Evolutionary conservation across 2,329 filamentous ascomycete species (phyloP), one percentile per base, ranked within the genome.

Genomic region (Cordyceps pruinosa): DNA sequence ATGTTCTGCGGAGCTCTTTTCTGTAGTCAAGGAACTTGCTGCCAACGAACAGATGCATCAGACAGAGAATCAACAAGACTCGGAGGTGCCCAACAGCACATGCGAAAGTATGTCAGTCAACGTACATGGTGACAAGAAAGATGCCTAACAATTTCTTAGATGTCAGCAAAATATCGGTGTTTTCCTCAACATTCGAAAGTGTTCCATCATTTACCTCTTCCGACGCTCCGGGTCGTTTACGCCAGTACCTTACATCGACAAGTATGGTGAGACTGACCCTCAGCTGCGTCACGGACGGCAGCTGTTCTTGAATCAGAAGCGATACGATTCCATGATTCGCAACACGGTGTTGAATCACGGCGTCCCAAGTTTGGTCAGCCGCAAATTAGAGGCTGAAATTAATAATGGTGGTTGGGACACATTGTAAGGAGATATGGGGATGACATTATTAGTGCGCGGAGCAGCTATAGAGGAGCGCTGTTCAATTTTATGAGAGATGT

Each of bases 361-460:
- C 5, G 84, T 99, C 28, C 92, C 92, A 35, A 95, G 89, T 63
- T 85, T 90, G 47, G 96, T 99, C 68, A 89, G 88, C 62, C 81
- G 94, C 63, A 93, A 90, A 72, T 73, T 99, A 63, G 94, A 99
- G 76, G 88, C 90, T 15, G 94, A 99, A 70, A 90, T 97, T 45
- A 99, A 99, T 69, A 97, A 90, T 65, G 94, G 94, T 1, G 94
- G 94, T 0, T 99, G 94, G 94, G 94, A 99, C 75, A 97, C 85
- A 39, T 60, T 73, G 57, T 73, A 64, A 65, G 25, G 25, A 51
- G 28, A n/a, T 21, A 26, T 53, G 30, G 37, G 46, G 54, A 54
- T 52, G 39, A 48, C 25, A 41, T 54, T 25, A 30, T 37, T 45
- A 50, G 26, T 19, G 47, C 10, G 26, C 25, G 17, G 34, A 10